These are phyloP conservation scores for Pseudogymnoascus sp. DNA, from an alignment of 2,329 filamentous ascomycete species.

Conservation along the genomic window DNA sequence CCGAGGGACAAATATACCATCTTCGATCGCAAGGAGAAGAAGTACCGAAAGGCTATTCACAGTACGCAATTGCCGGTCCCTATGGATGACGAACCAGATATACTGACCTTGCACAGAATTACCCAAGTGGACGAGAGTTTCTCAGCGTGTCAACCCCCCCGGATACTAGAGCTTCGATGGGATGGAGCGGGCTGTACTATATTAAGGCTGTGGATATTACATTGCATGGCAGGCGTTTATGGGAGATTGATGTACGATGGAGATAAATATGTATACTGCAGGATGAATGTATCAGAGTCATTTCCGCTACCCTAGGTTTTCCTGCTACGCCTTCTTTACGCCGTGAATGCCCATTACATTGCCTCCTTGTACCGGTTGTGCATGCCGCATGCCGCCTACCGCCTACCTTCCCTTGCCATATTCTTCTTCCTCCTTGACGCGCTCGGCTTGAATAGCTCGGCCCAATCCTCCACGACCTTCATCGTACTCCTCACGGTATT, in stretches of 20 bases:
- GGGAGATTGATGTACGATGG: constrained; percentile 6
- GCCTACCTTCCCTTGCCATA: constrained; percentile 48
- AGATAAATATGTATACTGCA: constrained; percentile 7
- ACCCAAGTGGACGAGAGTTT: constrained; percentile 91
- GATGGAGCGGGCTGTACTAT: constrained; percentile 14
- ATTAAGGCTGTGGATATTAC: constrained; percentile 19
- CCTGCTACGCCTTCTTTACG: constrained; percentile 5
- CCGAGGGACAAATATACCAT: constrained; percentile 96
- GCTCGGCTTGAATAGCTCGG: constrained; percentile 62
- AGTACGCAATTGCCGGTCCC: constrained; percentile 53
- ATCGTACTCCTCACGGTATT: constrained; percentile 95
- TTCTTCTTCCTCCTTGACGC: constrained; percentile 48
- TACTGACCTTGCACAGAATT: constrained; percentile 47
- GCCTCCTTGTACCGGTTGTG: background rate
- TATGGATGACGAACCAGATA: constrained; percentile 9
- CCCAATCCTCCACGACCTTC: constrained; percentile 88
- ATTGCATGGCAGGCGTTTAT: constrained; percentile 24
- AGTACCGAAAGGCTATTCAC: constrained; percentile 93
- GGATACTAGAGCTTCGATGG: constrained; percentile 59
- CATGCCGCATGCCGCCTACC: too few relatives aligned
- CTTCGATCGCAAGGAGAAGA: constrained; percentile 93
- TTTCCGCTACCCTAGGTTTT: constrained; percentile 1
- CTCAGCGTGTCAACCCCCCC: constrained; percentile 86
- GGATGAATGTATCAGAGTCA: constrained; percentile 3
- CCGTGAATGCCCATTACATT: constrained; percentile 1